These are phyloP conservation scores for Rhododendron ovatum DNA, from an alignment of 148 eudicot genomes.

Conservation along the genomic window DNA sequence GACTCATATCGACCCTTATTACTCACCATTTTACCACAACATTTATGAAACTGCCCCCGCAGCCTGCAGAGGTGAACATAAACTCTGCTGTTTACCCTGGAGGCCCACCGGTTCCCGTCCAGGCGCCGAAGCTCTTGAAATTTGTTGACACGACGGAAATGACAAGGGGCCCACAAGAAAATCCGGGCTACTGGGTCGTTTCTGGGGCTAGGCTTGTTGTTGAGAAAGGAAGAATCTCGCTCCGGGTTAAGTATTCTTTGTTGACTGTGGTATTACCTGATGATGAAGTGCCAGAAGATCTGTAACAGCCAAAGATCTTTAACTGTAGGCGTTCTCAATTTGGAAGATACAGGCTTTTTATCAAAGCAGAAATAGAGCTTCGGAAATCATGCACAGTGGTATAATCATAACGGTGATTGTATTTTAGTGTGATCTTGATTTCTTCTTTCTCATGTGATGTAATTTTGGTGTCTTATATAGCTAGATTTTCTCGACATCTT, in stretches of 20 bases:
- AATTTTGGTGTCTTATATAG: background rate
- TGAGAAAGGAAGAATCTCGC: conserved; percentile 84
- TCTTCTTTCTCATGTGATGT: background rate
- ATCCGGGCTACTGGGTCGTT: conserved; percentile 96
- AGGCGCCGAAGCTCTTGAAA: conserved; percentile 74
- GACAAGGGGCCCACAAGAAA: conserved; percentile 95
- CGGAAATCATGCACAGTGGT: background rate
- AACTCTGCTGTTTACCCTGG: conserved; percentile 98
- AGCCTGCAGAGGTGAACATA: conserved; percentile 88
- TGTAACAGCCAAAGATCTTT: conserved; percentile 28
- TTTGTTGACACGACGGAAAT: conserved; percentile 93
- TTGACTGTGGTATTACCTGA: conserved; percentile 71
- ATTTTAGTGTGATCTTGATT: background rate
- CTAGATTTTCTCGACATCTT: background rate
- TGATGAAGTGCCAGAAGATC: conserved; percentile 53
- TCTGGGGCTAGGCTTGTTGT: conserved; percentile 90
- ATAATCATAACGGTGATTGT: background rate
- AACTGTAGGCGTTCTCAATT: background rate
- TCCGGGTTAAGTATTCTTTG: conserved; percentile 77
- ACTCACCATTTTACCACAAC: conserved; percentile 90
- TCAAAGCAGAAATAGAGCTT: background rate
- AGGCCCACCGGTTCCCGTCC: conserved; percentile 90
- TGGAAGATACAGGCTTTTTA: background rate
- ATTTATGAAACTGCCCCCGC: conserved; percentile 68
- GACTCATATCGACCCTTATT: conserved; percentile 87